These are phyloP conservation scores for Pyracantha coccinea DNA, from an alignment of 331 rosid species.

Conservation along the genomic window DNA sequence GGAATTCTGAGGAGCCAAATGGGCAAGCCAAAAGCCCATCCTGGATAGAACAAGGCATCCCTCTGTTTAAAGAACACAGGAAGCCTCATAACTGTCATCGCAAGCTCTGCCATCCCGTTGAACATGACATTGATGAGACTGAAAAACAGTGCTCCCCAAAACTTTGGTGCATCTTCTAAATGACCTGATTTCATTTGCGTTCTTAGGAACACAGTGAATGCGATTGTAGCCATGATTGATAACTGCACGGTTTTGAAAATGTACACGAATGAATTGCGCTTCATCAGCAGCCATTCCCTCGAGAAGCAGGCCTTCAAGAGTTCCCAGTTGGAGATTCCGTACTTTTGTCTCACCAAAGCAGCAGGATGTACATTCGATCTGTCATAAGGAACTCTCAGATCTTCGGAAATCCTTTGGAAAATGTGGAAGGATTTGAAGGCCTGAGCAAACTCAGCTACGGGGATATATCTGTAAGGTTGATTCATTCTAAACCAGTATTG, in stretches of 20 bases:
- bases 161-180: conserved; percentile 25
- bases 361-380: conserved; percentile 35
- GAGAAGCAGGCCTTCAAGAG: conserved; percentile 51
- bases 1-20: conserved; percentile 44
- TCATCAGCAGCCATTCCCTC: conserved; percentile 51
- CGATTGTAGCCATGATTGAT: conserved; percentile 18
- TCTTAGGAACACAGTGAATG: conserved; percentile 42
- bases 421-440: conserved; percentile 26
- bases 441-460: conserved; percentile 25
- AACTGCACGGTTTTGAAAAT: conserved; percentile 42
- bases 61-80: conserved; percentile 49
- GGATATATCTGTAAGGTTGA: conserved; percentile 27
- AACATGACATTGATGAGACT: conserved; percentile 53
- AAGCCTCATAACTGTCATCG: conserved; percentile 36
- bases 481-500: conserved; percentile 40
- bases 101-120: conserved; percentile 39
- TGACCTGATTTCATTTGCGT: conserved; percentile 41
- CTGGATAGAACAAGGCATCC: conserved; percentile 48
- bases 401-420: conserved; percentile 21
- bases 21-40: conserved; percentile 48
- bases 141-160: conserved; percentile 44
- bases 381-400: conserved; percentile 40
- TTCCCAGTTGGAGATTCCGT: conserved; percentile 40
- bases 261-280: conserved; percentile 35
- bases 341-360: conserved; percentile 43